Base-by-base conservation (phyloP, 345 rosid species). In the Eucalyptus sp. region DNA sequence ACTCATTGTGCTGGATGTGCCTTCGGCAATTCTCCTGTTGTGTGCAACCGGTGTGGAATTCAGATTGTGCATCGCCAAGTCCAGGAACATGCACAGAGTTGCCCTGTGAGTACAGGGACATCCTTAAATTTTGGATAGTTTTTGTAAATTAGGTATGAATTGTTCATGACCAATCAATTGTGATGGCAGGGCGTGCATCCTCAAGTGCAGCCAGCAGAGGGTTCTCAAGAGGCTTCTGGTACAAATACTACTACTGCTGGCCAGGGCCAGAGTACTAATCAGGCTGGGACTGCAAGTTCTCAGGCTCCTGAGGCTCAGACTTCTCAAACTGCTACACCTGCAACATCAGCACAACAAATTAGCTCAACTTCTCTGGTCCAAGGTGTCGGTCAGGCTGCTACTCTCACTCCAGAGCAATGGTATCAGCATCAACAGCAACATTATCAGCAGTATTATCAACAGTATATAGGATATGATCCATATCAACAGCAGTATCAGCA, bases 371-470 rank as follows among this genome's bases (percentile, higher is more conserved):
- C 93, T 27, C 94, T 91, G 87, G 85, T 91, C 54, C 94, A 92
- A 89, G 68, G 92, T 88, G 91, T 51, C 33, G 88, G 89, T 86
- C 95, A 90, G 90, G 92, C 93, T 92, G 88, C 90, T 49, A 92
- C 88, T 79, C 88, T 92, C 48, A 88, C 94, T 89, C 89, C 96
- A 52, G 96, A 94, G 49, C 95, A 90, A 80, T 94, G 94, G 97
- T 95, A 93, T 90, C 96, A 95, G 91, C 98, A 95, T 89, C 97
- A 94, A 52, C 96, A 95, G 90, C 97, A 95, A 92, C 96, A 94
- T 43, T 93, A 92, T 88, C 95, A 94, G 48, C 98, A 96, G 49
- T 95, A 95, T 89, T 95, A 94, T 88, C 98, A 94, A 94, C 96
- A 93, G 89, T 93, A 92, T 93, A 89, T 93, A 31, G 96, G 95